phyloP scores from a whole-genome alignment of 2,329 filamentous ascomycete species.

The Gnomoniopsis smithogilvyi region DNA sequence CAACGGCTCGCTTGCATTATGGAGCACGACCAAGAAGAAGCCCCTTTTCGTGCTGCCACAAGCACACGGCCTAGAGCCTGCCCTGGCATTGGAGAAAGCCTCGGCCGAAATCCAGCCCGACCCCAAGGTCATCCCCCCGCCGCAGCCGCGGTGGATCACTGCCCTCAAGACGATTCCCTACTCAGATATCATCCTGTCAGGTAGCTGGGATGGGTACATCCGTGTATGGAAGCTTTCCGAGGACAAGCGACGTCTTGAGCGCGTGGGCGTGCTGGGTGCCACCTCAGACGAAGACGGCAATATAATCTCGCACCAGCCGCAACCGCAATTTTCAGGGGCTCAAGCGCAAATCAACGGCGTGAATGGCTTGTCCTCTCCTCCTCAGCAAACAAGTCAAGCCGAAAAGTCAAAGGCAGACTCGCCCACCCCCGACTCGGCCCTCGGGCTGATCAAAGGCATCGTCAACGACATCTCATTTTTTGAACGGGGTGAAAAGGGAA shows the following conservation, averaged over 20 bases:
- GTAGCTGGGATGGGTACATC: slow-evolving; percentile 90
- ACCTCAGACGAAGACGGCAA: slow-evolving; percentile 17
- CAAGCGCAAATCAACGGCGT: slow-evolving; percentile 24
- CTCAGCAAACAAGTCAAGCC: neutral
- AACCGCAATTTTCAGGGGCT: slow-evolving; percentile 17
- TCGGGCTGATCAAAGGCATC: slow-evolving; percentile 60
- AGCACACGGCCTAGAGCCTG: slow-evolving; percentile 81
- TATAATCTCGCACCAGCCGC: slow-evolving; percentile 15
- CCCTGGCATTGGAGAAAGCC: slow-evolving; percentile 63
- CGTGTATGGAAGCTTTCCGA: slow-evolving; percentile 81
- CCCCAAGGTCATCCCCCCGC: slow-evolving; percentile 55
- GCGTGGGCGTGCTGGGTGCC: slow-evolving; percentile 63
- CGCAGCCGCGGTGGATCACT: slow-evolving; percentile 84
- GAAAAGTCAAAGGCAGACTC: slow-evolving; percentile 15
- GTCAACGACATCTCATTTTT: slow-evolving; percentile 87
- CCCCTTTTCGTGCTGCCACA: slow-evolving; percentile 75
- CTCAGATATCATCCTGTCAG: slow-evolving; percentile 84
- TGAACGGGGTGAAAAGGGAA: slow-evolving; percentile 75
- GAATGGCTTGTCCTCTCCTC: neutral
- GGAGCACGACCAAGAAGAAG: slow-evolving; percentile 94
- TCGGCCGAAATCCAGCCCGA: slow-evolving; percentile 70
- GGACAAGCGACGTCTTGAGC: slow-evolving; percentile 76
- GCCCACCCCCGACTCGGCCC: slow-evolving; percentile 15
- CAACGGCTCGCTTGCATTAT: slow-evolving; percentile 81
- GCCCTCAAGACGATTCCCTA: slow-evolving; percentile 83